Evolutionary conservation across 169 alveolate genomes (phyloP), one percentile per base, ranked within the genome.

Genomic region (Besnoitia besnoiti): DNA sequence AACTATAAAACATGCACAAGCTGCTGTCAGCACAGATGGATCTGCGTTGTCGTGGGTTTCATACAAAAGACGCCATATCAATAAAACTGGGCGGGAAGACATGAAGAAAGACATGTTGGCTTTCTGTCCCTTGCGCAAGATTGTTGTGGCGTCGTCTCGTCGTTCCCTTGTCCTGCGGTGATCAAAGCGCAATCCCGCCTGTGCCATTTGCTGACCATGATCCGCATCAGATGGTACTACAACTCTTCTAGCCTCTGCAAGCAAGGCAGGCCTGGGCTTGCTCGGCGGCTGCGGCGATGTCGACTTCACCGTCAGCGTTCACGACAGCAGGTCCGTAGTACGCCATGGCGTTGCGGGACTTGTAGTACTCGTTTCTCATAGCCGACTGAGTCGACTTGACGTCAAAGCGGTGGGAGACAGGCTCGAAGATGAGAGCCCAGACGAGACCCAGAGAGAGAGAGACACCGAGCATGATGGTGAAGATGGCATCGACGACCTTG

Each of bases 291-390:
- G 97, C 97, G 42, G 96, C 95, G 59, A 97, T 94, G 85, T 97
- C 98, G n/a, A 97, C 94, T 55, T 97, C 98, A 4, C 98, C 98
- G 73, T 97, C 96, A n/a, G 97, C 98, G 46, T 97, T 97, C 42
- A 97, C 97, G 21, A 97, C 98, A 30, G 99, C 98, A 3, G 99
- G 99, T 12, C 99, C 99, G 90, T 97, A 97, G 94, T 97, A 97
- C 33, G 99, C 99, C 98, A 97, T 96, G 46, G 99, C 99, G 89
- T 97, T 97, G 85, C 98, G 95, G 12, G 98, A 97, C 93, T 97
- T 97, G 93, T 97, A 97, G 91, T 97, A 97, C 79, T 97, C 99
- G 94, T 97, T 97, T 35, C 99, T 93, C 95, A 97, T 96, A 0
- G 98, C 99, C 73, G 98, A 96, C 94, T 97, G 99, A 21, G 98